These are phyloP conservation scores for Chytriomyces hyalinus DNA, from an alignment of 192 early-diverging fungal species.

Conservation along the genomic window DNA sequence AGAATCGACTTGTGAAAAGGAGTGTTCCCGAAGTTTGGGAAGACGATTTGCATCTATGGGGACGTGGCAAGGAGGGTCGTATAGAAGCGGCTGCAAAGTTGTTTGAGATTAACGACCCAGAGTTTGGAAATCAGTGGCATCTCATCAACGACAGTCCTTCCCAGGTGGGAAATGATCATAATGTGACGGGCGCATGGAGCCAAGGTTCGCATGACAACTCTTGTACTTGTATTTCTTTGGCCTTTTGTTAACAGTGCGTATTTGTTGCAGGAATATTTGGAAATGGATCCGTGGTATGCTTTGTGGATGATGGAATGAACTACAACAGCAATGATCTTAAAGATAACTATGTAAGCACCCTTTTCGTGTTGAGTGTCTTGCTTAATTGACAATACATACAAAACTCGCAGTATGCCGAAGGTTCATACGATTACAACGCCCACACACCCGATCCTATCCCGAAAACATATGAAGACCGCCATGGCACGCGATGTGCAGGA, in stretches of 20 bases:
- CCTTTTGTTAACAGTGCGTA: background rate
- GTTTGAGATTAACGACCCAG: conserved; percentile 74
- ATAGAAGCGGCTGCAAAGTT: conserved; percentile 39
- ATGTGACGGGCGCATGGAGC: conserved; percentile 91
- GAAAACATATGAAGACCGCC: conserved; percentile 75
- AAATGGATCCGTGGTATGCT: conserved; percentile 80
- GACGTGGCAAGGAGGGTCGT: background rate
- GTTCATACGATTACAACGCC: conserved; percentile 96
- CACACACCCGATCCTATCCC: conserved; percentile 77
- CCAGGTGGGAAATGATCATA: conserved; percentile 80
- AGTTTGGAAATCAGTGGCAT: conserved; percentile 82
- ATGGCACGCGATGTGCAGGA: conserved; percentile 97
- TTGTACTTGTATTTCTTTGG: background rate
- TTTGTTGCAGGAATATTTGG: conserved; percentile 75
- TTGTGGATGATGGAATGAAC: conserved; percentile 97
- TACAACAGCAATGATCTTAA: conserved; percentile 80
- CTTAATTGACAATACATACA: conserved; percentile 21
- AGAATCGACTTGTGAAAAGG: conserved; percentile 48
- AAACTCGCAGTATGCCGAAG: conserved; percentile 65
- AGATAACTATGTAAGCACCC: conserved; percentile 80
- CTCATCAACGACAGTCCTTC: conserved; percentile 56
- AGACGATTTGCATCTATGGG: background rate
- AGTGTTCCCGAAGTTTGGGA: conserved; percentile 24
- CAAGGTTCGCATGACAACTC: conserved; percentile 58
- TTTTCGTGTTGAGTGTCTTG: conserved; percentile 1